Evolutionary conservation across 2,329 filamentous ascomycete species (phyloP).

Genomic region (Sporothrix luriei): DNA sequence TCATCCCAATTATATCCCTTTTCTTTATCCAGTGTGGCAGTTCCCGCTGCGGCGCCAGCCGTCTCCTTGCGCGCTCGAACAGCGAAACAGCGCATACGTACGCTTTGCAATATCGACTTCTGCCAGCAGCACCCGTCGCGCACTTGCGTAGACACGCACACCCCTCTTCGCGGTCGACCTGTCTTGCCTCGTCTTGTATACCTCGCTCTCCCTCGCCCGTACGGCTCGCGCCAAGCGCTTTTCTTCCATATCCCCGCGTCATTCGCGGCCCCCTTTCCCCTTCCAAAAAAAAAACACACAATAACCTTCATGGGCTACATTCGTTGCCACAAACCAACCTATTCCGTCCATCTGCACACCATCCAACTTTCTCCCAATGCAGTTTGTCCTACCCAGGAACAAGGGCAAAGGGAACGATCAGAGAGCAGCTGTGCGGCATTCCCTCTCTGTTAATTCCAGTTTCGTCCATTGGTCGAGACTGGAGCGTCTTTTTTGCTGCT

Average conservation of each 20-base stretch:
- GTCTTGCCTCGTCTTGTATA: neutral
- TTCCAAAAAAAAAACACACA: neutral
- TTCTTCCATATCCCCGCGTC: slow-evolving; percentile 10
- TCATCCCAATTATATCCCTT: neutral
- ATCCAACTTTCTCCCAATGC: neutral
- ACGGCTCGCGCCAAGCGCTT: slow-evolving; percentile 4
- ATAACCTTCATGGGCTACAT: neutral
- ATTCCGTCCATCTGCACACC: neutral
- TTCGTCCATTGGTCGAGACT: slow-evolving; percentile 3
- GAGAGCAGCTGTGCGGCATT: neutral
- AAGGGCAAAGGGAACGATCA: neutral
- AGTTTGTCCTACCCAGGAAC: neutral
- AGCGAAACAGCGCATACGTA: slow-evolving; percentile 14
- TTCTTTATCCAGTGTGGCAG: slow-evolving; percentile 10
- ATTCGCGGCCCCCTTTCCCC: neutral
- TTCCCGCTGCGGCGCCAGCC: slow-evolving; percentile 29
- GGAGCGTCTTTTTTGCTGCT: slow-evolving; percentile 15
- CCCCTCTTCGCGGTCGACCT: neutral
- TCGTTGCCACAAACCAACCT: too few relatives aligned
- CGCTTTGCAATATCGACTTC: slow-evolving; percentile 13
- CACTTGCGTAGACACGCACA: neutral
- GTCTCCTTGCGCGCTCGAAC: slow-evolving; percentile 22
- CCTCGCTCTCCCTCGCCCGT: neutral
- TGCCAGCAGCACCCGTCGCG: slow-evolving; percentile 4
- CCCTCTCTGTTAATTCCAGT: neutral